Conservation (phyloP, 305 asterid genomes). For the Withania somnifera region DNA sequence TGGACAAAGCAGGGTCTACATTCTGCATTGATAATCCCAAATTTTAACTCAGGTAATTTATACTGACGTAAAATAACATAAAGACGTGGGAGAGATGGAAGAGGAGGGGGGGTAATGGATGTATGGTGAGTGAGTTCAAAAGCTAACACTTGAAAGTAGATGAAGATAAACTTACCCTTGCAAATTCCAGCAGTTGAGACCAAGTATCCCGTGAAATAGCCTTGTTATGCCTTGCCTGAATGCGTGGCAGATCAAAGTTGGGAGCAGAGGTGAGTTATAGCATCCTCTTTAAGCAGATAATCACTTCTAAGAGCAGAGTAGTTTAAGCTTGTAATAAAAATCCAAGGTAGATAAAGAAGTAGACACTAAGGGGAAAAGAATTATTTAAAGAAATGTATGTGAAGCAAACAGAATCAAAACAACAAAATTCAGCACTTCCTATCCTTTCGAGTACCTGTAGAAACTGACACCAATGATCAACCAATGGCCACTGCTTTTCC, state of each 20-base stretch:
- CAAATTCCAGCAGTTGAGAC: slow-evolving; percentile 95
- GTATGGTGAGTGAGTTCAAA: background rate
- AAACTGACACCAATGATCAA: slow-evolving; percentile 97
- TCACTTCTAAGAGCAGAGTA: background rate
- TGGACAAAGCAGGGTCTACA: slow-evolving; percentile 69
- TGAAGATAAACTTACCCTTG: slow-evolving; percentile 45
- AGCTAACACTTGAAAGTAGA: background rate
- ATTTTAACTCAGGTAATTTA: background rate
- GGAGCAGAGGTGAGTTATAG: background rate
- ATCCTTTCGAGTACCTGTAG: slow-evolving; percentile 47
- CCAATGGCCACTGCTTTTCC: slow-evolving; percentile 89
- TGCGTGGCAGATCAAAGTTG: slow-evolving; percentile 8
- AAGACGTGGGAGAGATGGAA: background rate
- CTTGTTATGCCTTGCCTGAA: slow-evolving; percentile 89
- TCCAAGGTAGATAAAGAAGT: background rate
- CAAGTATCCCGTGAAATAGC: slow-evolving; percentile 98
- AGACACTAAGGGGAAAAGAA: background rate
- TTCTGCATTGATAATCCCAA: slow-evolving; percentile 35
- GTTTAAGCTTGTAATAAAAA: background rate
- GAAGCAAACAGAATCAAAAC: background rate
- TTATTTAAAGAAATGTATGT: background rate
- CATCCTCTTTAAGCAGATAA: background rate
- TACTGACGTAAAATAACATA: background rate
- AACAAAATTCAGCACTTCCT: background rate
- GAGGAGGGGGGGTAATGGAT: background rate